These are phyloP conservation scores for Fusarium oligoseptatum DNA, from an alignment of 2,329 filamentous ascomycete species.

Conservation along the genomic window DNA sequence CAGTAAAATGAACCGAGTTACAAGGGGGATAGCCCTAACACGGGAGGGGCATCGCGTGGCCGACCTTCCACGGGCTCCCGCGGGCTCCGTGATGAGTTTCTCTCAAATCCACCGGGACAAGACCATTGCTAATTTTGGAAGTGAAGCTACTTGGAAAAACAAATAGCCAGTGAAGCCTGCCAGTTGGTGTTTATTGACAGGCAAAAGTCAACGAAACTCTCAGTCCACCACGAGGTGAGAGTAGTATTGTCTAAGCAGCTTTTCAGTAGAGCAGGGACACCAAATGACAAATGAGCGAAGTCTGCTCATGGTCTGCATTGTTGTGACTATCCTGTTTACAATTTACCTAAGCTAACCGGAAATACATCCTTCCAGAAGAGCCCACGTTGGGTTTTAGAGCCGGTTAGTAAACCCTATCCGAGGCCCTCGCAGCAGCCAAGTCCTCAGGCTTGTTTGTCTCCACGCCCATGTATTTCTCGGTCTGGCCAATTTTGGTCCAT, in stretches of 20 bases:
- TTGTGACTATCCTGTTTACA: background rate
- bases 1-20: background rate
- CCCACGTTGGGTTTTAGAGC: background rate
- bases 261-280: background rate
- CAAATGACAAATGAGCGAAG: background rate
- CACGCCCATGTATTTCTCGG: conserved; percentile 9
- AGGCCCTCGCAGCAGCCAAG: background rate
- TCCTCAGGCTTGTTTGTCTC: conserved; percentile 24
- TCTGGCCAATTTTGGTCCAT: conserved; percentile 29
- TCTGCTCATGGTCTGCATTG: background rate
- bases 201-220: conserved; percentile 22
- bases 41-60: background rate
- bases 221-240: conserved; percentile 10
- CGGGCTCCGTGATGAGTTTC: background rate
- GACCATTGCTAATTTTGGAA: background rate
- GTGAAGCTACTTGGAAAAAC: too few species aligned
- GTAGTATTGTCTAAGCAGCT: background rate
- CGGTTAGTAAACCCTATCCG: background rate
- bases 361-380: background rate
- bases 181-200: background rate
- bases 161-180: too few species aligned
- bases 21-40: background rate
- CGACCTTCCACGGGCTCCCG: background rate
- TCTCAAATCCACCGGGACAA: background rate
- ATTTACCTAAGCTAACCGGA: background rate